Percentiles rank a stretch among this genome's conserved stretches.
Evolutionary conservation across 352 stramenopile species (phyloP).

Genomic region (Phytophthora tubulina): DNA sequence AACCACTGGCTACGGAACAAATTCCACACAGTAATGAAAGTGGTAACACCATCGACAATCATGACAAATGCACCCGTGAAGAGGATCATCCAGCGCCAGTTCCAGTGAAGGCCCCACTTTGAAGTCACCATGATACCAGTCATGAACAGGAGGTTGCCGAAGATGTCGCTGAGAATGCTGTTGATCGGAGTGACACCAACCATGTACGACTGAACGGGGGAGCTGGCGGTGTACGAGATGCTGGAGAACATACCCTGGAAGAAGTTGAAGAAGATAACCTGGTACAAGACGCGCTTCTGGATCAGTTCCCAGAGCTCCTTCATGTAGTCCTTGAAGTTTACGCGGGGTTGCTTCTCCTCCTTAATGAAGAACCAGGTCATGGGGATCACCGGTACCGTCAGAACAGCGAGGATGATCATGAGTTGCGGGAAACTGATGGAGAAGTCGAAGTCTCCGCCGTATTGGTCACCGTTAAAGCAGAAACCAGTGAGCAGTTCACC

Average conservation of each 20-base stretch:
- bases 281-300: conserved; percentile 48
- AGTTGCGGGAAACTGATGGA: conserved; percentile 41
- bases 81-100: conserved; percentile 46
- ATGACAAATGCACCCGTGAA: conserved; percentile 21
- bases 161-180: conserved; percentile 38
- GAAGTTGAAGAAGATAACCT: conserved; percentile 55
- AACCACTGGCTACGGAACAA: conserved; percentile 31
- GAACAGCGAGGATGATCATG: conserved; percentile 40
- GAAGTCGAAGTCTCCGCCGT: conserved; percentile 41
- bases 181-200: conserved; percentile 42
- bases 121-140: conserved; percentile 20
- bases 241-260: conserved; percentile 44
- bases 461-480: conserved; percentile 42
- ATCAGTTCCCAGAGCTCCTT: conserved; percentile 48
- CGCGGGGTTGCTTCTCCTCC: conserved; percentile 44
- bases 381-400: conserved; percentile 34
- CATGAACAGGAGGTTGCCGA: conserved; percentile 41
- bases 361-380: conserved; percentile 54
- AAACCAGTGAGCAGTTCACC: conserved; percentile 37
- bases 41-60: conserved; percentile 21
- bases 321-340: conserved; percentile 43
- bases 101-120: conserved; percentile 37
- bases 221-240: conserved; percentile 41
- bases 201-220: conserved; percentile 46
- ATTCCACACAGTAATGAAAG: conserved; percentile 28